phyloP scores from a whole-genome alignment of 257 asterid species.

The Gentiana dahurica region DNA sequence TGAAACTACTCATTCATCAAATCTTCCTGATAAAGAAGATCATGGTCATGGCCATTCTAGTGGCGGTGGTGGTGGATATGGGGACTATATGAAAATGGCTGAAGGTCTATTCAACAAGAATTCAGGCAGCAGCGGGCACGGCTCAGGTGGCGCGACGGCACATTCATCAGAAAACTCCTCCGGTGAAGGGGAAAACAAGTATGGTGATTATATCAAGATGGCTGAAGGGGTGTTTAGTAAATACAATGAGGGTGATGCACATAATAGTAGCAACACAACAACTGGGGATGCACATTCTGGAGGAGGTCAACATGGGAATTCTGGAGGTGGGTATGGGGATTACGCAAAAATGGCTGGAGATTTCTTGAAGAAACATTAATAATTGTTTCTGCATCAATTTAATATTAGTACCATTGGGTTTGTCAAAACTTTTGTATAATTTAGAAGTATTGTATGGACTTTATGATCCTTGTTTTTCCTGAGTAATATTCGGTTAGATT shows the following conservation, averaged over 20 bases:
- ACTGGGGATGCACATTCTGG: constrained; percentile 1
- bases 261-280: background rate
- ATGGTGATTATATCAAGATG: constrained; percentile 1
- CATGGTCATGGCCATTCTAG: constrained; percentile 8
- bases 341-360: constrained; percentile 37
- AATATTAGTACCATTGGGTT: too few species aligned
- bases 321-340: constrained; percentile 29
- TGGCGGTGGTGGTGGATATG: constrained; percentile 4
- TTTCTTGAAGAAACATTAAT: constrained; percentile 31
- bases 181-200: too few species aligned
- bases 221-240: constrained; percentile 11
- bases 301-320: constrained; percentile 5
- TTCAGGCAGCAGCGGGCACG: background rate
- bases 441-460: too few species aligned
- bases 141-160: background rate
- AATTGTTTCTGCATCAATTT: background rate
- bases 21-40: constrained; percentile 14
- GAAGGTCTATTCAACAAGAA: constrained; percentile 5
- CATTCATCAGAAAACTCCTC: too few species aligned
- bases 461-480: too few species aligned
- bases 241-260: background rate
- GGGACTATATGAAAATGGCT: constrained; percentile 9
- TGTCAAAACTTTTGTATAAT: too few species aligned
- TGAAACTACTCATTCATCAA: constrained; percentile 6
- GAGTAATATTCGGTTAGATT: too few species aligned